These are phyloP conservation scores for Crepidotus variabilis DNA, from an alignment of 768 basidiomycete genomes.

Conservation along the genomic window DNA sequence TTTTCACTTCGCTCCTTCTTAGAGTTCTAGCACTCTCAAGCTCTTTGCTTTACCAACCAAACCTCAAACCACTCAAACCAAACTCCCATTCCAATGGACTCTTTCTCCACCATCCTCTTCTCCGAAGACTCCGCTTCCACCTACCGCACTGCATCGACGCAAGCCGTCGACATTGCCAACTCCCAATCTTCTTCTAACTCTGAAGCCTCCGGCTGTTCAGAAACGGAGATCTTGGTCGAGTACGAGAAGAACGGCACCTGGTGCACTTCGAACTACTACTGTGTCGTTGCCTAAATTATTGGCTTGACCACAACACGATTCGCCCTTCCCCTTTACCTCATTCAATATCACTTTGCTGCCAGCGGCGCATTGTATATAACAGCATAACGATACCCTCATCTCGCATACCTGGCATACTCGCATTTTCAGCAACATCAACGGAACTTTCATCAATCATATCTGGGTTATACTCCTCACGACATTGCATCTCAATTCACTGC, in stretches of 20 bases:
- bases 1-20: too few relatives aligned
- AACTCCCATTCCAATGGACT: background rate
- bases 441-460: too few relatives aligned
- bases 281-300: background rate
- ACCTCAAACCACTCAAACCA: background rate
- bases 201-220: background rate
- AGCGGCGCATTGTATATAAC: too few relatives aligned
- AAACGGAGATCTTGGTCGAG: background rate
- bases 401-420: too few relatives aligned
- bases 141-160: background rate
- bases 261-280: background rate
- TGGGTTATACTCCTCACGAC: too few relatives aligned
- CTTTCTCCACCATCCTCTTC: background rate
- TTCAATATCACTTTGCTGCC: background rate
- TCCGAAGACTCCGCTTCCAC: background rate
- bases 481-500: too few relatives aligned
- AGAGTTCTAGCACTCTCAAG: too few relatives aligned
- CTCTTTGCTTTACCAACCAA: background rate
- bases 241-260: background rate
- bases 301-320: background rate
- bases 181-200: background rate
- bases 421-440: too few relatives aligned
- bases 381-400: too few relatives aligned
- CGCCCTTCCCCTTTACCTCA: background rate
- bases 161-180: background rate